Conservation (phyloP, 345 rosid species). For the Turnera subulata region DNA sequence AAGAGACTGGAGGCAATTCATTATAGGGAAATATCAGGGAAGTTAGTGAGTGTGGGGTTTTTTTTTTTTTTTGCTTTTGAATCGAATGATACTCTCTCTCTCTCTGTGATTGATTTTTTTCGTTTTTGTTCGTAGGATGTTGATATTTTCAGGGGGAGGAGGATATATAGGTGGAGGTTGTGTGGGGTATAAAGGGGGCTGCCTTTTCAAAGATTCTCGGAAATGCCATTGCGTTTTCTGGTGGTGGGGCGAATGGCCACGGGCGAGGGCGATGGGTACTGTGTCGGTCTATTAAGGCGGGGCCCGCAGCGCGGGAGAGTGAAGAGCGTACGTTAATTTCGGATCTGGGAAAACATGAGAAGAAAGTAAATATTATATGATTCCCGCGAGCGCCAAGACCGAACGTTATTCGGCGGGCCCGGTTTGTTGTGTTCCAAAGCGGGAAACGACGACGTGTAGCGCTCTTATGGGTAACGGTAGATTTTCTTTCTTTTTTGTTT, state of each 20-base stretch:
- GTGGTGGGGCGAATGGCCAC: not conserved
- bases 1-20: slow-evolving; percentile 66
- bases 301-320: not conserved
- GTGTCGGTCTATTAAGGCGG: not conserved
- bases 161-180: not conserved
- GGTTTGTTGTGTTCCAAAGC: too few relatives aligned
- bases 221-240: slow-evolving; percentile 10
- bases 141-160: not conserved
- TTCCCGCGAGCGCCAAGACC: too few relatives aligned
- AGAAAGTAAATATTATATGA: too few relatives aligned
- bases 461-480: too few relatives aligned
- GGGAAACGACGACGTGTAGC: too few relatives aligned
- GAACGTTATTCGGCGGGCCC: too few relatives aligned
- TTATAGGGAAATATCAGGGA: slow-evolving; percentile 5
- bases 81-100: not conserved
- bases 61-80: too few relatives aligned
- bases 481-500: too few relatives aligned
- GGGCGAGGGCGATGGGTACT: too few relatives aligned
- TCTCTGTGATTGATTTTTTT: not conserved
- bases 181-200: slow-evolving; percentile 4
- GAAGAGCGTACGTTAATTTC: not conserved
- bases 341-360: slow-evolving; percentile 3
- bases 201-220: slow-evolving; percentile 20
- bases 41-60: not conserved
- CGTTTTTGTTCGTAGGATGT: too few relatives aligned